Base-by-base conservation (phyloP, 1,139 yeast species). In the Yamadazyma songkhlaensis region DNA sequence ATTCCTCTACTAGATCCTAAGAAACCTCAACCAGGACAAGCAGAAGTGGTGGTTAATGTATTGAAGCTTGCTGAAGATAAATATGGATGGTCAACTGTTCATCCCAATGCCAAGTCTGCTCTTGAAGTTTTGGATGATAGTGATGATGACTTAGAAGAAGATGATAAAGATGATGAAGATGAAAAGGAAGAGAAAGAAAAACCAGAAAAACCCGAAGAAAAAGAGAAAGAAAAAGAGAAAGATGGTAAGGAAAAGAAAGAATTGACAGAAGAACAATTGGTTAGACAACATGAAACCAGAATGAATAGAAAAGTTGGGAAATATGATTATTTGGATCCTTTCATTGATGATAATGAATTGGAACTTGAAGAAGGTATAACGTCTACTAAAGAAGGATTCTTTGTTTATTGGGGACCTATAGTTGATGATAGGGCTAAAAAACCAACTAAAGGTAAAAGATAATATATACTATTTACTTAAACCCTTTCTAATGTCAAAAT, bases 281-380 rank as follows among this genome's bases (percentile, higher is more conserved):
- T 65, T 9, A 59, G 66, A 42, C 67, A 60, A 41, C 75, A 69
- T 44, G 72, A 68, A 41, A 60, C 65, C 34, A 69, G 63, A 44
- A 74, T 74, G 62, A 82, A 81, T 54, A 72, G 89, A 43, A 75
- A 79, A 59, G 84, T 83, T 35, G 96, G 97, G 7, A 89, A 88
- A 54, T 94, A 94, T 59, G 98, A 94, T 56, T 72, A 79, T 38
- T 83, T 86, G 44, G 99, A 94, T 61, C 98, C 98, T 2, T 94
- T 94, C 54, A 92, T 94, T 44, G 99, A 94, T 62, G 98, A 94
- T 59, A 78, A 86, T 21, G 99, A 92, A 60, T 68, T 89, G 51
- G 77, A 81, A 44, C 86, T 94, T 86, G 97, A 92, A 59, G 97
- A 90, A 57, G 94, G 86, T 49, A 81, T 95, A 8, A 92, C 94